Evolutionary conservation across 2,329 filamentous ascomycete species (phyloP), one percentile per base, ranked within the genome.

Genomic region (Xylaria digitata): DNA sequence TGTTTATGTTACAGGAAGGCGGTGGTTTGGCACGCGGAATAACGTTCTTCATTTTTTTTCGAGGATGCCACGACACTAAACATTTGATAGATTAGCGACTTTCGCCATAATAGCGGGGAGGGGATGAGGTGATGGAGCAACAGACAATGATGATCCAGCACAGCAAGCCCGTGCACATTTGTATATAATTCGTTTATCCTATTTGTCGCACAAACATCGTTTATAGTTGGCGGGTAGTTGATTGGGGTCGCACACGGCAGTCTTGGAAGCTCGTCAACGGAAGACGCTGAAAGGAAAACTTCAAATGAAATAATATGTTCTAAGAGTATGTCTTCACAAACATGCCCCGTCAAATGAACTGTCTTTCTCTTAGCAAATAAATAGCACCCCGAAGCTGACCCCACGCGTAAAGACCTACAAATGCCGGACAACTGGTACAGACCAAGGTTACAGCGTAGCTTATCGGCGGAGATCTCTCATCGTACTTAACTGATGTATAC

Each of bases 61-160:
- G 71, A 73, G 66, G 72, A 76, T 75, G 75, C 71, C 69, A 75
- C 70, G 71, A 72, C 63, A 70, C 63, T 63, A 73, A 64, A 68
- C 70, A 73, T 75, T 57, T 71, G 67, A 76, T 77, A 76, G 75
- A 72, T 59, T 58, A 69, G 58, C 62, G 58, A 61, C 45, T 62
- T 61, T 43, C 66, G 65, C 58, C 52, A 40, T 63, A 63, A 65
- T 63, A 48, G 32, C 50, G 54, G 50, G 56, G 58, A 46, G 56
- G 58, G 50, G 32, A 56, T n/a, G 30, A 40, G 42, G 40, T 50
- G 32, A 52, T 45, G 58, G 37, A 55, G 61, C 57, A 49, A 57
- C 32, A 37, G 57, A 54, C 56, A 60, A 52, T 55, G n/a, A 64
- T 49, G 61, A 62, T 57, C 34, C 54, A 49, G 56, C 67, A 50